Evolutionary conservation across 768 basidiomycete genomes (phyloP).

Genomic region (Auricularia sp.): DNA sequence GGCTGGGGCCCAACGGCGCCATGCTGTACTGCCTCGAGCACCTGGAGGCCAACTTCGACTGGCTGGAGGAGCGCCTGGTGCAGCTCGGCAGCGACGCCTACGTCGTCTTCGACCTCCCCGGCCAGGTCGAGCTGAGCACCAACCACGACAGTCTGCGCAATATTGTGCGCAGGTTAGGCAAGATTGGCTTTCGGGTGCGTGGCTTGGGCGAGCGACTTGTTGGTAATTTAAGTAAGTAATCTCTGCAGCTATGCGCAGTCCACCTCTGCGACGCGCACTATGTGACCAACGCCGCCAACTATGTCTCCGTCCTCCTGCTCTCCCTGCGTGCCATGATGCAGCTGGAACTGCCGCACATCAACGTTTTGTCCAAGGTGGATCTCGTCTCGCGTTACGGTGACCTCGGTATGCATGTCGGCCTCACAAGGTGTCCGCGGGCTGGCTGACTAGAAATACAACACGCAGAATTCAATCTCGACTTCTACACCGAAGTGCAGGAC

Average conservation of each 20-base stretch:
- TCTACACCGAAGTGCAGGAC: constrained; percentile 97
- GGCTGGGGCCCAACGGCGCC: constrained; percentile 89
- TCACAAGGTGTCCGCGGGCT: background rate
- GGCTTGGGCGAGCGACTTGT: background rate
- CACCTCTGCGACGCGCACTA: constrained; percentile 97
- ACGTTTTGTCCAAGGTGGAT: constrained; percentile 94
- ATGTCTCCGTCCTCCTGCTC: constrained; percentile 82
- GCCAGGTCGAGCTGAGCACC: constrained; percentile 95
- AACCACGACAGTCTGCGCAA: constrained; percentile 84
- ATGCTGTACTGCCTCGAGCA: constrained; percentile 97
- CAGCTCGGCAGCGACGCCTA: constrained; percentile 68
- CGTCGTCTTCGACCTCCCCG: constrained; percentile 90
- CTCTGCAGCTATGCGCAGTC: constrained; percentile 71
- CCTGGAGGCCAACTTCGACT: constrained; percentile 88
- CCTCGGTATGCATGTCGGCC: constrained; percentile 46
- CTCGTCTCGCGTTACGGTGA: constrained; percentile 85
- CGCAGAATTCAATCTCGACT: constrained; percentile 91
- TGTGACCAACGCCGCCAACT: constrained; percentile 92
- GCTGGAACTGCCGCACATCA: constrained; percentile 94
- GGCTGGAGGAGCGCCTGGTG: constrained; percentile 60
- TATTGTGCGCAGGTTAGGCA: constrained; percentile 61
- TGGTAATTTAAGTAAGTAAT: too few species aligned
- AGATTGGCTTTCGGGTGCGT: constrained; percentile 77
- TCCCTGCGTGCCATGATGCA: constrained; percentile 97
- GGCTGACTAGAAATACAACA: background rate